Evolutionary conservation across 306 rosid species (phyloP), one percentile per base, ranked within the genome.

Genomic region (Vigna angularis): DNA sequence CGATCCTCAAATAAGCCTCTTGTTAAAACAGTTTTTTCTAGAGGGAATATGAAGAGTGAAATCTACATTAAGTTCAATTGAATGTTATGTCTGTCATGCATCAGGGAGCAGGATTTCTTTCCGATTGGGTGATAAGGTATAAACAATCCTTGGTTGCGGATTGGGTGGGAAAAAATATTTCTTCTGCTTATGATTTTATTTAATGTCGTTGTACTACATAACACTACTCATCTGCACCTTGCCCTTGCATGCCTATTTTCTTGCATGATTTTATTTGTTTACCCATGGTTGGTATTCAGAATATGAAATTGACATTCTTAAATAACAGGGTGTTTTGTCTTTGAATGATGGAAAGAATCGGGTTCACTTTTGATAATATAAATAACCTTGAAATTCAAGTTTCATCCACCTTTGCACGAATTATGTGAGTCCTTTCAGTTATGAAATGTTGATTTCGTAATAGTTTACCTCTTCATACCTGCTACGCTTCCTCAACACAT

Each of bases 221-320:
- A 65, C 15, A 13, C 49, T 59, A 34, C 6, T 51, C 17, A 30
- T 77, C 40, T n/a, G 14, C n/a, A 9, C 44, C 57, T 77, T 52
- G 73, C 32, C 20, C 22, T 40, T 42, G 47, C 16, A 36, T 64
- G 51, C 12, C 7, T 59, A 26, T 61, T 30, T 73, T 20, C 57
- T 34, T 47, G 48, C 61, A 28, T 38, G 44, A 3, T 38, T 63
- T 79, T 72, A 12, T 14, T 66, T 48, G 38, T 11, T 74, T 67
- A 13, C 64, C 47, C 7, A 63, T 32, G 64, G 36, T 55, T 42
- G 38, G n/a, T 66, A 36, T 24, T 56, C 58, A 58, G 40, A 36
- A 24, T 73, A 34, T 48, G 10, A 40, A 20, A 40, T 62, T 63
- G n/a, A 22, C 24, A 36, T 53, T 66, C 30, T 56, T 77, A 51